Evolutionary conservation across 2,329 filamentous ascomycete genomes (phyloP).

Genomic region (Penicillium sp.): DNA sequence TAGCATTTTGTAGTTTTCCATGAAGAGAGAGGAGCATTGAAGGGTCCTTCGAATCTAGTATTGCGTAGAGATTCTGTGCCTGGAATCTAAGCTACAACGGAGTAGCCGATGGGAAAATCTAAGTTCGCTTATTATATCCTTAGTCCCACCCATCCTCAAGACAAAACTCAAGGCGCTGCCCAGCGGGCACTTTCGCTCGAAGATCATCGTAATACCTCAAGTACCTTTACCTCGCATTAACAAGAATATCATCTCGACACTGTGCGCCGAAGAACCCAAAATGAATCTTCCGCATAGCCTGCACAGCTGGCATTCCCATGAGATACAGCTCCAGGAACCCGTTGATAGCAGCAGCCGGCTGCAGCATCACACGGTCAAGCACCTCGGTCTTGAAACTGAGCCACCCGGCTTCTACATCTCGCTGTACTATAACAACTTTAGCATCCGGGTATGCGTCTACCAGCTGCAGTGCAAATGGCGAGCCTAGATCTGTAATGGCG

Average conservation of each 20-base stretch:
- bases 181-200: background rate
- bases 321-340: background rate
- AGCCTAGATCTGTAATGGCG: background rate
- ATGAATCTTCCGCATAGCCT: constrained; percentile 10
- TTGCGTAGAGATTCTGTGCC: too few relatives aligned
- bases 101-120: too few relatives aligned
- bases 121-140: too few relatives aligned
- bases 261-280: constrained; percentile 6
- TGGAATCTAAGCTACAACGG: too few relatives aligned
- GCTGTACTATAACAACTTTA: constrained; percentile 1
- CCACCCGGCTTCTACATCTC: constrained; percentile 5
- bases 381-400: constrained; percentile 3
- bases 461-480: background rate
- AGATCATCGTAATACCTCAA: background rate
- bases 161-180: background rate
- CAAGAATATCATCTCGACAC: background rate
- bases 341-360: constrained; percentile 6
- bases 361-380: constrained; percentile 2
- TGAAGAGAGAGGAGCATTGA: too few relatives aligned
- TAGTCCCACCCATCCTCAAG: background rate
- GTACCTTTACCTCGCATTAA: background rate
- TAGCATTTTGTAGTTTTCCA: too few relatives aligned
- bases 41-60: too few relatives aligned
- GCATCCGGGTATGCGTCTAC: background rate
- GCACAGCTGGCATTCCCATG: constrained; percentile 5